Evolutionary conservation across 2,329 filamentous ascomycete species (phyloP).

Genomic region (Ceratocystis lukuohia): DNA sequence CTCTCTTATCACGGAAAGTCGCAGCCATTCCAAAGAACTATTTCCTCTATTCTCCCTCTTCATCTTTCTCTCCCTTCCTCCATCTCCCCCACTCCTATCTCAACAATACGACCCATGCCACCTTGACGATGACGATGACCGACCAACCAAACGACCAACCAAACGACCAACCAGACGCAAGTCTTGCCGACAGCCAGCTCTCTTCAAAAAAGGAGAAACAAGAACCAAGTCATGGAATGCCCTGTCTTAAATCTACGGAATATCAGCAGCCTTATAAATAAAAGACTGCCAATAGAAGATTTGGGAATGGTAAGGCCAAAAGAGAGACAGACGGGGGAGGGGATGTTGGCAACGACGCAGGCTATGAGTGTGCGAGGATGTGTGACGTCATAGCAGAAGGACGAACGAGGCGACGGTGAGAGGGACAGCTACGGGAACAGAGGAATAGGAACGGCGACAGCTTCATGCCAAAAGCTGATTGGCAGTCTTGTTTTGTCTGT

Average conservation of each 20-base stretch:
- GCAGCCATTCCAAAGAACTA: not conserved
- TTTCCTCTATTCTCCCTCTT: not conserved
- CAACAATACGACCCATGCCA: not conserved
- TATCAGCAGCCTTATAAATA: too few relatives aligned
- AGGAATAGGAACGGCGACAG: not conserved
- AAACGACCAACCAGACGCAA: not conserved
- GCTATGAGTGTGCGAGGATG: not conserved
- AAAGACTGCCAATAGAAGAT: too few relatives aligned
- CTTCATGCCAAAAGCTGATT: not conserved
- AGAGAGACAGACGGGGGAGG: not conserved
- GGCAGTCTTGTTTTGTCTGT: not conserved
- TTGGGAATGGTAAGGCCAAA: not conserved
- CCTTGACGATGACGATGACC: conserved; percentile 4
- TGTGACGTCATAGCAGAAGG: not conserved
- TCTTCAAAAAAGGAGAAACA: not conserved
- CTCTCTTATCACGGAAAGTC: not conserved
- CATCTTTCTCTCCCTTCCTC: not conserved
- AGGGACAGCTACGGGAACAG: not conserved
- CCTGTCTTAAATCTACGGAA: too few relatives aligned
- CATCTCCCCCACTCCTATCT: too few relatives aligned
- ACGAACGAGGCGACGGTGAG: not conserved
- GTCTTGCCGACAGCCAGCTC: not conserved
- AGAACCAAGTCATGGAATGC: too few relatives aligned
- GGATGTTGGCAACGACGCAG: not conserved
- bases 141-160: not conserved